A percentile compares a stretch with the other conserved stretches of the same genome.
phyloP scores from a whole-genome alignment of 208 protist genomes.

The Strigomonas galati region DNA sequence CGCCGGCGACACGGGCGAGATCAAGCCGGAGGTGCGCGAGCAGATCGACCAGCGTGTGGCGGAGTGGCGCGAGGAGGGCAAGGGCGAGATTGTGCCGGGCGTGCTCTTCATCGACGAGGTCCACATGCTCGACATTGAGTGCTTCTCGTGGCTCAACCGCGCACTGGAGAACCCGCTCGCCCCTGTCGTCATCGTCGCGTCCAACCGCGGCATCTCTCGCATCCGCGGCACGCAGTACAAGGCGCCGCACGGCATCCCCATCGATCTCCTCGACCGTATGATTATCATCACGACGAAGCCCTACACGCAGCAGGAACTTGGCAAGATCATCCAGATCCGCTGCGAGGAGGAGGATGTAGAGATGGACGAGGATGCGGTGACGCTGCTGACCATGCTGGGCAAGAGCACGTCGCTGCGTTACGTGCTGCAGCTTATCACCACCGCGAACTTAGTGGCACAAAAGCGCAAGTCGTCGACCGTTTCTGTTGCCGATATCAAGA shows the following conservation, averaged over 20 bases:
- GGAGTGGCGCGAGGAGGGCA: constrained; percentile 99
- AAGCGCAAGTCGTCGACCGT: constrained; percentile 95
- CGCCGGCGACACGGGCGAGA: constrained; percentile 99
- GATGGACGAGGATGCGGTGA: constrained; percentile 95
- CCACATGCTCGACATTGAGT: constrained; percentile 99
- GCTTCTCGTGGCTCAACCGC: constrained; percentile 99
- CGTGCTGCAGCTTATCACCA: constrained; percentile 99
- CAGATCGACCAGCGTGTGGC: constrained; percentile 99
- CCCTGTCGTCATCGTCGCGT: constrained; percentile 99
- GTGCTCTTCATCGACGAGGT: constrained; percentile 97
- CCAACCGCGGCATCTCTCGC: constrained; percentile 98
- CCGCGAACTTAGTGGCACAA: constrained; percentile 92
- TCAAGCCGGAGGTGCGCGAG: constrained; percentile 99
- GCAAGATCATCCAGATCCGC: constrained; percentile 96
- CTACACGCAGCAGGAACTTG: constrained; percentile 96
- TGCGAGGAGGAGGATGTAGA: constrained; percentile 99
- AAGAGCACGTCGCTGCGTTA: constrained; percentile 98
- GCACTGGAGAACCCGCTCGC: constrained; percentile 98
- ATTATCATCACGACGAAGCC: constrained; percentile 98
- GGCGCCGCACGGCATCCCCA: constrained; percentile 98
- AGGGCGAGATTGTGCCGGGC: constrained; percentile 99
- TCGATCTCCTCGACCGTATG: constrained; percentile 98
- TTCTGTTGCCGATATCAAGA: constrained; percentile 95
- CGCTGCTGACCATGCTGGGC: constrained; percentile 96
- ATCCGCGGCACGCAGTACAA: constrained; percentile 99